These are phyloP conservation scores for Lentinula guzmanii DNA, from an alignment of 768 basidiomycete species.

Conservation along the genomic window DNA sequence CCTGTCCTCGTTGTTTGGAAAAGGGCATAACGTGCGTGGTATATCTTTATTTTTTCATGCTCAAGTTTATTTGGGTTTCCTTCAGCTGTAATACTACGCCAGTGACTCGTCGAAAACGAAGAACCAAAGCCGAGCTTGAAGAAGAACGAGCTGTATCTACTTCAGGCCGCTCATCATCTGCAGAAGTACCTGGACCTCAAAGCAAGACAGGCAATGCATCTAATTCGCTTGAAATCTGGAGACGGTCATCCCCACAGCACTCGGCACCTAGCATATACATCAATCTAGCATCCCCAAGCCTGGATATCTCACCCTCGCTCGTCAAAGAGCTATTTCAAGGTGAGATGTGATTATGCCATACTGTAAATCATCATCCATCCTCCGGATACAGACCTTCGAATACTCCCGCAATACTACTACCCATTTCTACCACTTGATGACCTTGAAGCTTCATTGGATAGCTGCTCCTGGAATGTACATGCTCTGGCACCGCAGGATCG, in stretches of 20 bases:
- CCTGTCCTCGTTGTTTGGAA: slow-evolving; percentile 11
- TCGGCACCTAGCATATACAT: background rate
- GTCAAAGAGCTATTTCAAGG: slow-evolving; percentile 7
- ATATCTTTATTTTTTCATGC: background rate
- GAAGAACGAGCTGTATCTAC: background rate
- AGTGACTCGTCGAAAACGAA: background rate
- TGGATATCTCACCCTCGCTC: background rate
- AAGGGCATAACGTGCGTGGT: slow-evolving; percentile 6
- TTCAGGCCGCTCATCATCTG: background rate
- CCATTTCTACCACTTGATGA: background rate
- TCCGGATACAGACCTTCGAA: background rate
- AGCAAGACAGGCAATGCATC: background rate
- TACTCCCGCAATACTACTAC: background rate
- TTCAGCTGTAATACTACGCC: slow-evolving; percentile 10
- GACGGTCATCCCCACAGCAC: background rate
- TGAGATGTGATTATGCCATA: background rate
- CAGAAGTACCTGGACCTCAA: background rate
- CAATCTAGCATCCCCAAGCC: background rate
- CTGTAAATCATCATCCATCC: background rate
- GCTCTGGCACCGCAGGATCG: slow-evolving; percentile 5
- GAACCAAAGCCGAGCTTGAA: background rate
- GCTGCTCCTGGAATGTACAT: slow-evolving; percentile 1
- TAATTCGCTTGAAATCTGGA: background rate
- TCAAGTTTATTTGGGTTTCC: background rate
- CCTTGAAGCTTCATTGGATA: background rate